phyloP scores from a whole-genome alignment of 805 yeast species.

The Monosporozyma solicola region DNA sequence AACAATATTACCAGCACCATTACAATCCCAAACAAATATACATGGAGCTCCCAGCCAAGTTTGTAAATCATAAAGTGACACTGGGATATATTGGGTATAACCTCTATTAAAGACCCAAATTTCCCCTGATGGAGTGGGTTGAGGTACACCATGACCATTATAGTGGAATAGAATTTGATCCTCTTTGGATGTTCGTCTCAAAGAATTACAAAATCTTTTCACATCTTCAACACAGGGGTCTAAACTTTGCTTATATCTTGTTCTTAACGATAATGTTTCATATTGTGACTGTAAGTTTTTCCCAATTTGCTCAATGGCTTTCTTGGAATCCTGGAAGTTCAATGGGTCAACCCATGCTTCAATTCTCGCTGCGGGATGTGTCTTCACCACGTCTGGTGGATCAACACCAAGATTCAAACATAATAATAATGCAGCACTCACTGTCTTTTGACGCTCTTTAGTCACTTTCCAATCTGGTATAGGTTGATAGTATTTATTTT shows the following conservation, averaged over 20 bases:
- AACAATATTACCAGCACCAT: constrained; percentile 88
- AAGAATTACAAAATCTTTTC: constrained; percentile 79
- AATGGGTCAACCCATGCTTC: constrained; percentile 95
- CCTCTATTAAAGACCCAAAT: constrained; percentile 98
- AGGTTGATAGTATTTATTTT: constrained; percentile 49
- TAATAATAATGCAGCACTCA: constrained; percentile 82
- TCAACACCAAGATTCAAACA: constrained; percentile 92
- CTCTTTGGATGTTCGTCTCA: constrained; percentile 85
- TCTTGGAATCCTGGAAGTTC: constrained; percentile 70
- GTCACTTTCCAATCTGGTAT: constrained; percentile 86
- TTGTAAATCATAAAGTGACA: constrained; percentile 87
- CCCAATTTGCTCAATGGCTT: constrained; percentile 86
- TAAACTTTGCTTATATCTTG: constrained; percentile 80
- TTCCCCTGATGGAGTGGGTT: constrained; percentile 92
- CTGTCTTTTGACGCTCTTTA: constrained; percentile 85
- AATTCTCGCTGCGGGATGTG: constrained; percentile 83
- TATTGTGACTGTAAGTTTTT: constrained; percentile 81
- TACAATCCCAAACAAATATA: constrained; percentile 89
- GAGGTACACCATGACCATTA: constrained; percentile 98
- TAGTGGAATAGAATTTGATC: constrained; percentile 90
- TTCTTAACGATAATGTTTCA: constrained; percentile 77
- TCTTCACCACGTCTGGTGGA: constrained; percentile 91
- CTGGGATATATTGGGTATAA: constrained; percentile 95
- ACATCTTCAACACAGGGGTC: constrained; percentile 96
- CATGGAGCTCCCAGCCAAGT: constrained; percentile 98